Conservation (phyloP, 73 alveolate species). For the Symbiodinium pilosum region DNA sequence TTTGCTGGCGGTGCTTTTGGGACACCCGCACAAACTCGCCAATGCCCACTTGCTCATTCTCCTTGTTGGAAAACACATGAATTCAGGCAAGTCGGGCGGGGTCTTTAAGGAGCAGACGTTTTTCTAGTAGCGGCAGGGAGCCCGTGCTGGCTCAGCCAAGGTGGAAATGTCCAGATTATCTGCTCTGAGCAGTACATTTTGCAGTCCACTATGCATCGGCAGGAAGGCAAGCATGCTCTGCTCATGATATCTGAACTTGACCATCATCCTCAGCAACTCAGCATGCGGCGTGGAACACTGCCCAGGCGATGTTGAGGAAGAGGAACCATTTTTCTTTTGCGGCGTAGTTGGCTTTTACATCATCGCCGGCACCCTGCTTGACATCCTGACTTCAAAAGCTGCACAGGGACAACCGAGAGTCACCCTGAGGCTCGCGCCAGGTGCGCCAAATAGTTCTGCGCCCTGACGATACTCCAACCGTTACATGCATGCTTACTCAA, state of each 20-base stretch:
- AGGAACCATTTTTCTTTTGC: slow-evolving; percentile 28
- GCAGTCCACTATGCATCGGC: no score
- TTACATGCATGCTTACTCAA: no score
- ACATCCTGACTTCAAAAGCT: no score
- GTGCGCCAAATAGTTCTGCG: slow-evolving; percentile 46
- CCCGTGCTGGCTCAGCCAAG: no score
- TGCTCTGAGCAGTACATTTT: no score
- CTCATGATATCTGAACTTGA: not conserved
- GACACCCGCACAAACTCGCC: slow-evolving; percentile 36
- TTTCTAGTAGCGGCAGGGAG: no score
- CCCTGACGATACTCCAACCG: no score
- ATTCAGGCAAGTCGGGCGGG: no score
- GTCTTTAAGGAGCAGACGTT: no score
- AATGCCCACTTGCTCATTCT: slow-evolving; percentile 9
- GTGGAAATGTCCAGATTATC: no score
- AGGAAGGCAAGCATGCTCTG: no score
- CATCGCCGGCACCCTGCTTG: slow-evolving; percentile 12
- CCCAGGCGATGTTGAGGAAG: slow-evolving; percentile 67
- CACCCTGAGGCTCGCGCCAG: not conserved
- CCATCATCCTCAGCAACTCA: no score
- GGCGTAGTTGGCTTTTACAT: not conserved
- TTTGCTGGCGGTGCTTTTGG: slow-evolving; percentile 23
- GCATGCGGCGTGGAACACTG: slow-evolving; percentile 30
- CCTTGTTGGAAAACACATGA: not conserved
- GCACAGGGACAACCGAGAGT: not conserved